Evolutionary conservation across 805 yeast genomes (phyloP), one percentile per base, ranked within the genome.

Genomic region (Saturnispora bothae): DNA sequence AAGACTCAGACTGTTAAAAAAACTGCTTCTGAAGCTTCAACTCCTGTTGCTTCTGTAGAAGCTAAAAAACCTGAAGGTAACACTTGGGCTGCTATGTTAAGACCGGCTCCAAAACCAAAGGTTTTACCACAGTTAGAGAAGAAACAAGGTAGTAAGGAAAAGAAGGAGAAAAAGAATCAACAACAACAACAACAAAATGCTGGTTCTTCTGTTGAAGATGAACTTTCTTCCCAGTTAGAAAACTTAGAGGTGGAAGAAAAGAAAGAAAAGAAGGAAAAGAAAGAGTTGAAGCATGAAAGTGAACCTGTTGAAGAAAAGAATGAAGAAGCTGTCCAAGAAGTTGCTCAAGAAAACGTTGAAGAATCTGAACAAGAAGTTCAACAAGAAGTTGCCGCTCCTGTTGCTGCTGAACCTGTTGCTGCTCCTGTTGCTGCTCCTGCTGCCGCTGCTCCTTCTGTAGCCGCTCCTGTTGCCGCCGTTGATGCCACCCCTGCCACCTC

Each of bases 381-480:
- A 27, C 7, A 10, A 27, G 13, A 12, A 14, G 31, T 28, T 28
- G 32, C 30, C 5, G 31, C 43, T 22, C 42, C 56, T 16, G 51
- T 59, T 33, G 60, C 61, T 57, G 68, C 71, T 48, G 65, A 63
- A 41, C 51, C 57, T 20, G 45, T 45, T 21, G 51, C 27, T 26
- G 31, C 39, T 8, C 19, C 42, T 28, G 36, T 31, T 16, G 22
- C 29, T n/a, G n/a, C 25, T 26, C 16, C 35, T 16, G 28, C 28
- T 19, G 45, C 34, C 31, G 45, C 38, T 18, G 42, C 28, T 40
- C 48, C 21, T 33, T 38, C 28, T 29, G 28, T 47, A 34, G 40
- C 46, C 25, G 28, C 38, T 20, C 33, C 43, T 31, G 39, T 45
- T 15, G 27, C 17, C 13, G 14, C 36, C 12, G 18, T 12, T 18